phyloP scores from a whole-genome alignment of 2,329 filamentous ascomycete species.

The Sporothrix dimorphospora region DNA sequence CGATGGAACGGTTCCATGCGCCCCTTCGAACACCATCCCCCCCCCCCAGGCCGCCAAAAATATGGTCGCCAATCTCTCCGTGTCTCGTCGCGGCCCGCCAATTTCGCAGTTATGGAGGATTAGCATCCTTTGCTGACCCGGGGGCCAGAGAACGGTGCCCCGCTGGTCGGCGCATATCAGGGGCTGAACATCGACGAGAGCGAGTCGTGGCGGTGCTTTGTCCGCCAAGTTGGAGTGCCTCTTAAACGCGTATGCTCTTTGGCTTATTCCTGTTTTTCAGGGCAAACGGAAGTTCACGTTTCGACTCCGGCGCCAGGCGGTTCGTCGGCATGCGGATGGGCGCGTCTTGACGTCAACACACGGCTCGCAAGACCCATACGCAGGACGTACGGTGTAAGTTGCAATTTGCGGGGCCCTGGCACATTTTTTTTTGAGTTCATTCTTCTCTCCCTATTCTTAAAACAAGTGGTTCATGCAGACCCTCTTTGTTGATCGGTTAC shows the following conservation, averaged over 20 bases:
- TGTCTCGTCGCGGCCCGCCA: background rate
- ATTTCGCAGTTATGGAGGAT: background rate
- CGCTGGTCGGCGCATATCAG: background rate
- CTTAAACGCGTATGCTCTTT: background rate
- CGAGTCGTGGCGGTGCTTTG: background rate
- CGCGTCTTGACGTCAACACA: background rate
- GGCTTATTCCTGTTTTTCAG: background rate
- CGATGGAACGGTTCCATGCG: background rate
- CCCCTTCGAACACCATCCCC: background rate
- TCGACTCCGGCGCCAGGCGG: background rate
- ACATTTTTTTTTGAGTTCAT: background rate
- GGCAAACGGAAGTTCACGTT: background rate
- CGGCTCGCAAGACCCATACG: background rate
- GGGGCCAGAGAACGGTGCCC: background rate
- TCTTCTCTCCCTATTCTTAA: background rate
- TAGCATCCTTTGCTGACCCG: background rate
- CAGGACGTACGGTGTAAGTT: background rate
- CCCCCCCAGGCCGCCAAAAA: background rate
- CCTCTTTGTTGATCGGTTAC: constrained; percentile 7
- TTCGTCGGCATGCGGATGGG: background rate
- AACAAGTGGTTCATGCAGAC: constrained; percentile 6
- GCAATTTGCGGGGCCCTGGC: background rate
- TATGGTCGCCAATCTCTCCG: background rate
- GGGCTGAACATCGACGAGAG: background rate
- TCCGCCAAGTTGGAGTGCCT: background rate